phyloP scores from a whole-genome alignment of 164 flowering plant genomes.

The Vitis amurensis region DNA sequence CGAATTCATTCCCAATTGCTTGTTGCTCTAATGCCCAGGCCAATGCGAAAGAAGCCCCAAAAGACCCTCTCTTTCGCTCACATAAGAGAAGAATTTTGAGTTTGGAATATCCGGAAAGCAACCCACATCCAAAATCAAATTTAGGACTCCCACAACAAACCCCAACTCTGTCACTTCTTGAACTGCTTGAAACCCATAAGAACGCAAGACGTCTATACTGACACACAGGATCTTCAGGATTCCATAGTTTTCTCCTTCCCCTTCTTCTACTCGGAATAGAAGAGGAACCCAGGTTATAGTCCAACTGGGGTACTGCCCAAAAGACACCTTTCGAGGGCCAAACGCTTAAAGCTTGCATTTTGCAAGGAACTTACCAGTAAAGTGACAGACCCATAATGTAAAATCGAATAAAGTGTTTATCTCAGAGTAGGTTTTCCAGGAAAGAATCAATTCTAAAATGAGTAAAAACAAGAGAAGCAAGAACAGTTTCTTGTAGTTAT shows the following conservation, averaged over 20 bases:
- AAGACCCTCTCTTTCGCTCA: conserved; percentile 22
- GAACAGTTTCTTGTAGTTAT: neutral
- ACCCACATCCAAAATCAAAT: conserved; percentile 18
- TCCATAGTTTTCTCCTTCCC: conserved; percentile 27
- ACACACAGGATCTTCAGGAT: conserved; percentile 19
- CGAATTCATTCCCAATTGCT: conserved; percentile 27
- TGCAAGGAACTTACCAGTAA: conserved; percentile 7
- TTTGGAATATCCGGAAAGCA: conserved; percentile 21
- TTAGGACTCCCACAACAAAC: conserved; percentile 14
- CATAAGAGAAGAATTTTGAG: conserved; percentile 11
- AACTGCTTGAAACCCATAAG: conserved; percentile 23
- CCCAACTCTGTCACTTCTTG: conserved; percentile 11
- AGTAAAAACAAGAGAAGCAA: neutral
- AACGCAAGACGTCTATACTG: conserved; percentile 11
- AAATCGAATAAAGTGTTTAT: conserved; percentile 2
- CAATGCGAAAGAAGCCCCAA: conserved; percentile 24
- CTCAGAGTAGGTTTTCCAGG: neutral
- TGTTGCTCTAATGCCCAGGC: conserved; percentile 47
- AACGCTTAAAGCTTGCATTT: conserved; percentile 60
- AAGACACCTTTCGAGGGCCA: conserved; percentile 40
- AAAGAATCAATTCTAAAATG: neutral
- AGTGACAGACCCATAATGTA: conserved; percentile 19
- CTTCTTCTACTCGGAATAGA: conserved; percentile 20
- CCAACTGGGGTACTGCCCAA: conserved; percentile 33
- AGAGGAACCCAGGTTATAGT: conserved; percentile 27